These are phyloP conservation scores for Penium margaritaceum DNA, from an alignment of 139 green algal genomes.

Conservation along the genomic window DNA sequence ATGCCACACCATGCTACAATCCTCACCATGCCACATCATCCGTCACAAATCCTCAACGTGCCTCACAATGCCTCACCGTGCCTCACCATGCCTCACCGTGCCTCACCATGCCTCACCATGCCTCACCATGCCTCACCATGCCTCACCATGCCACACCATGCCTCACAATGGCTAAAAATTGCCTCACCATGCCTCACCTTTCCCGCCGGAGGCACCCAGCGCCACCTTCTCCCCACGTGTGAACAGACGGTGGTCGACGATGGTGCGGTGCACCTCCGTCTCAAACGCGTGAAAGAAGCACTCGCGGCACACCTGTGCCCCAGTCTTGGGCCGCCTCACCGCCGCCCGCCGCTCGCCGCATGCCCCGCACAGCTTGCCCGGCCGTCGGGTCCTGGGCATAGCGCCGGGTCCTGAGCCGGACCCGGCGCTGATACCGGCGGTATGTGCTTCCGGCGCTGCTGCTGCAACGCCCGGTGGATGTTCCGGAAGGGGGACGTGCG, in stretches of 20 bases:
- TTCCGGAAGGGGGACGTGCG: too few species aligned
- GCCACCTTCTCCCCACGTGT: constrained; percentile 74
- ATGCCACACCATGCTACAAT: too few species aligned
- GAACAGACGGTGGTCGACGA: constrained; percentile 70
- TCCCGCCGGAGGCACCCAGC: constrained; percentile 67
- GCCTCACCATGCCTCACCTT: constrained; percentile 12
- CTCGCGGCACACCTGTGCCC: constrained; percentile 57
- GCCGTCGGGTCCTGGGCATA: too few species aligned
- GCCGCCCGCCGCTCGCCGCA: constrained; percentile 15
- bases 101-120: constrained; percentile 52
- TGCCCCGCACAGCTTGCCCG: not conserved
- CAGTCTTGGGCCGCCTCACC: constrained; percentile 19
- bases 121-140: not conserved
- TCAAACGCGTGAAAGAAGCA: constrained; percentile 88
- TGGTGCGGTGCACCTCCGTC: constrained; percentile 85
- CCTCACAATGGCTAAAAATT: too few species aligned
- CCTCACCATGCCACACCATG: constrained; percentile 32
- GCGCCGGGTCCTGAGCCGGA: too few species aligned
- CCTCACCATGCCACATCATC: too few species aligned
- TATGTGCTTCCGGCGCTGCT: too few species aligned
- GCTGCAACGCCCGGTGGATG: too few species aligned
- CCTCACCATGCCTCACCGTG: constrained; percentile 36
- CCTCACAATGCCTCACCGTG: constrained; percentile 56
- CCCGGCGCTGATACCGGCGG: too few species aligned
- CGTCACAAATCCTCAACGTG: not conserved